Base-by-base conservation (phyloP, 1,139 yeast species). In the Saccharomycopsis hybrid region DNA sequence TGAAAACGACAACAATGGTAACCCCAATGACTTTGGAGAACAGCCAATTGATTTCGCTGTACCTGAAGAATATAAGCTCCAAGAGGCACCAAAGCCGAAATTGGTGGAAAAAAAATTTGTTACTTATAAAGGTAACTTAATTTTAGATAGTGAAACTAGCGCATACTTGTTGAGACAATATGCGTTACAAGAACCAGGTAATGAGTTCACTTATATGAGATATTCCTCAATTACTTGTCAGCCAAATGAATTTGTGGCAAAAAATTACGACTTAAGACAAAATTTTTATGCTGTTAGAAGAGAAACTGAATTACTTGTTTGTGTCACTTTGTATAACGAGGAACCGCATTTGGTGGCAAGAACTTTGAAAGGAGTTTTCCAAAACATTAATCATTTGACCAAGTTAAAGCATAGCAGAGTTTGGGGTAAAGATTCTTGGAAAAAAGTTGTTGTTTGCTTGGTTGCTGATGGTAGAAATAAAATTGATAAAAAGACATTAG, bases 381-480 rank as follows among this genome's bases (percentile, higher is more conserved):
- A 86, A 57, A 92, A 92, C 64, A 82, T 92, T 54, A 84, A 89
- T 28, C 92, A 88, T 62, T 76, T 92, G 60, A 76, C 85, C 60
- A 80, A 86, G 33, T 73, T 89, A 58, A 80, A 79, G 56, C 81
- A 79, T 57, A 74, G 82, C 55, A 76, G 82, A 61, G 77, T 80
- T 2, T 87, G 94, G 85, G 95, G 95, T 1, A 81, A 82, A 52
- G 95, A 90, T 52, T 77, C 88, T 2, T 92, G 98, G 98, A 85
- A 92, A 61, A 90, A 89, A 63, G 81, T 92, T 53, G 96, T 88
- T 50, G 96, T 92, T 11, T 75, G 89, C 54, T 75, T 92, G 52
- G 88, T 92, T 41, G 85, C 96, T 49, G 98, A 92, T 69, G 98
- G 98, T 56, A 80, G 97, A 66, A 87, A 89, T 48, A 94, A 92